phyloP scores from a whole-genome alignment of 2,329 filamentous ascomycete genomes.

The Botrytis pseudocinerea region DNA sequence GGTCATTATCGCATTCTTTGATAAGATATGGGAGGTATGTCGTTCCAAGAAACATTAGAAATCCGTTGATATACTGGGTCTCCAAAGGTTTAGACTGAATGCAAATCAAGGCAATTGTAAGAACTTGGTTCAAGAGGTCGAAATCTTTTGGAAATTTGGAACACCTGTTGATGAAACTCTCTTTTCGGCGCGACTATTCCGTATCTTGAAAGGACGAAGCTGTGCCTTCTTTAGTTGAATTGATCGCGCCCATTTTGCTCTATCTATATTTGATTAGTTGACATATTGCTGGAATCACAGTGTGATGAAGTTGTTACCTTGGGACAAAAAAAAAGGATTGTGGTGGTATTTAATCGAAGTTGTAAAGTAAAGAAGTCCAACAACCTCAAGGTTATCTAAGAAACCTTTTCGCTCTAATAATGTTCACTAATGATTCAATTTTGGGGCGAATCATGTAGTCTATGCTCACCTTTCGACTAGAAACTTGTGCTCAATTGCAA shows the following conservation, averaged over 20 bases:
- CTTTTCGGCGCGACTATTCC: background rate
- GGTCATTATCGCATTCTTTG: background rate
- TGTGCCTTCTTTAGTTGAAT: background rate
- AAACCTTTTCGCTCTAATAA: background rate
- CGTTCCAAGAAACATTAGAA: background rate
- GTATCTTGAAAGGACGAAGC: rapidly evolving
- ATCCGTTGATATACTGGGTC: rapidly evolving
- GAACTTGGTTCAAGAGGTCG: background rate
- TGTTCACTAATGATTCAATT: background rate
- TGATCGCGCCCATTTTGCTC: too few relatives aligned
- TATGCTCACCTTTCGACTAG: background rate
- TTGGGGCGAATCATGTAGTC: too few relatives aligned
- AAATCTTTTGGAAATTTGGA: rapidly evolving
- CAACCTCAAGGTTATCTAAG: background rate
- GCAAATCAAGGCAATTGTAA: background rate
- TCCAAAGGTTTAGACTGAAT: background rate
- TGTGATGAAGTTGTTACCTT: too few relatives aligned
- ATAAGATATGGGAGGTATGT: background rate
- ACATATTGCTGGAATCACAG: background rate
- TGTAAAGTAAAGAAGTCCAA: background rate
- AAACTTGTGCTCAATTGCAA: background rate
- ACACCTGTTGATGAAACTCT: rapidly evolving
- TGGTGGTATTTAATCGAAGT: background rate
- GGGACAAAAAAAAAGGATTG: background rate
- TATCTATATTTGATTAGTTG: background rate